Percentiles rank a stretch among this genome's conserved stretches.
Evolutionary conservation across 495 filamentous ascomycete species (phyloP).

Genomic region (Aspergillus indologenus): DNA sequence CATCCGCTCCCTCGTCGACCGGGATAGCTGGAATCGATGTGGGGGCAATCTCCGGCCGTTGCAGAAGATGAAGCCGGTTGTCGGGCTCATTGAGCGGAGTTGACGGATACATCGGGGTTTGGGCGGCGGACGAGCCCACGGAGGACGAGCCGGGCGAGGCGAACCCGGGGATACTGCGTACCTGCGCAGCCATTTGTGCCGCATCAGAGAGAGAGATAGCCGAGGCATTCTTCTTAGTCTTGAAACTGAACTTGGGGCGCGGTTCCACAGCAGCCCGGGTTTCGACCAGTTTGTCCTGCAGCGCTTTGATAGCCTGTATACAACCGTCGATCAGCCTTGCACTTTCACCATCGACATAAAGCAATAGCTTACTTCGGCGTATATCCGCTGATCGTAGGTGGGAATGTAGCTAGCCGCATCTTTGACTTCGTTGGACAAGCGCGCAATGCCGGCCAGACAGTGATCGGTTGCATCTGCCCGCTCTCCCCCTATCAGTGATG

Average conservation of each 20-base stretch:
- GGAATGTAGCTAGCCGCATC: conserved; percentile 67
- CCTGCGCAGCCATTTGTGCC: conserved; percentile 47
- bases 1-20: conserved; percentile 16
- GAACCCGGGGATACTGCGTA: conserved; percentile 42
- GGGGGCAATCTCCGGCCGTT: conserved; percentile 35
- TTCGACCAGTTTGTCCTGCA: conserved; percentile 62
- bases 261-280: conserved; percentile 57
- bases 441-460: conserved; percentile 61
- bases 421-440: conserved; percentile 65
- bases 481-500: conserved; percentile 52
- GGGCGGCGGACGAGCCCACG: conserved; percentile 46
- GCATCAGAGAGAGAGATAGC: conserved; percentile 57
- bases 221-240: conserved; percentile 57
- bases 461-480: conserved; percentile 64
- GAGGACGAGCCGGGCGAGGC: conserved; percentile 44
- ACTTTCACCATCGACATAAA: not conserved
- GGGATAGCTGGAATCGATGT: conserved; percentile 33
- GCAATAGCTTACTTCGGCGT: conserved; percentile 54
- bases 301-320: conserved; percentile 61
- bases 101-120: conserved; percentile 51
- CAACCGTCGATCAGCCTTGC: conserved; percentile 1
- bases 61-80: conserved; percentile 25
- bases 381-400: conserved; percentile 73
- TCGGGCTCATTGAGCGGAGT: conserved; percentile 50
- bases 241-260: conserved; percentile 71